Base-by-base conservation (phyloP, 345 rosid genomes). In the Geranium brycei region DNA sequence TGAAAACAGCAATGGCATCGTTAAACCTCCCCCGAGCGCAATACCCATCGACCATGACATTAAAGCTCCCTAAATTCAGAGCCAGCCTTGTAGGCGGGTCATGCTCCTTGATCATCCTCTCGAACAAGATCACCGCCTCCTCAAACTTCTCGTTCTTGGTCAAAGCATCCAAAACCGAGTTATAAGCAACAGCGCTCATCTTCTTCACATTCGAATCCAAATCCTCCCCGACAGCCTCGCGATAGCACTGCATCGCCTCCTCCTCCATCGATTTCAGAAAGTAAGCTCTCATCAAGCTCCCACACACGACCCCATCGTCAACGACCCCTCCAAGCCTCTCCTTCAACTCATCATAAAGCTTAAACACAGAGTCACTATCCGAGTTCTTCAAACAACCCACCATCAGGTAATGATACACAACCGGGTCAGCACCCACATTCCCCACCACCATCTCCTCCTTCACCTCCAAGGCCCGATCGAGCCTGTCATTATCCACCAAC, bases 1-100 rank as follows among this genome's bases (percentile, higher is more conserved):
- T 75, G 41, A 89, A 92, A 71, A 80, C 82, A 38, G 83, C 82
- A 61, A 89, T 62, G 1, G 95, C 93, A 23, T 89, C 93, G 55
- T 61, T 75, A 67, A 86, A 92, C 77, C 70, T 83, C 31, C 80
- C 82, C 64, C 83, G 78, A 0, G 69, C 77, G 17, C 90, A 89
- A 69, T 81, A 86, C 16, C 98, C 96, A 78, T 86, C 87, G 2
- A 71, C 87, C 81, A 87, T 81, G 35, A 87, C 97, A 75, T 92
- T 92, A 75, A 87, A 89, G 69, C 85, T 89, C 14, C 97, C 98
- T 76, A 89, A 74, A 76, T 92, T 86, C 63, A 89, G 77, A 1
- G 81, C 72, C 77, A 89, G 71, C 30, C 10, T 57, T 77, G 64
- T 82, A 18, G 96, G 98, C 0, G 95, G 96, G 53, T 67, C 77